A percentile compares a stretch with the other conserved stretches of the same genome.
phyloP scores from a whole-genome alignment of 1,284 basidiomycete genomes.

The Sporisorium scitamineum region DNA sequence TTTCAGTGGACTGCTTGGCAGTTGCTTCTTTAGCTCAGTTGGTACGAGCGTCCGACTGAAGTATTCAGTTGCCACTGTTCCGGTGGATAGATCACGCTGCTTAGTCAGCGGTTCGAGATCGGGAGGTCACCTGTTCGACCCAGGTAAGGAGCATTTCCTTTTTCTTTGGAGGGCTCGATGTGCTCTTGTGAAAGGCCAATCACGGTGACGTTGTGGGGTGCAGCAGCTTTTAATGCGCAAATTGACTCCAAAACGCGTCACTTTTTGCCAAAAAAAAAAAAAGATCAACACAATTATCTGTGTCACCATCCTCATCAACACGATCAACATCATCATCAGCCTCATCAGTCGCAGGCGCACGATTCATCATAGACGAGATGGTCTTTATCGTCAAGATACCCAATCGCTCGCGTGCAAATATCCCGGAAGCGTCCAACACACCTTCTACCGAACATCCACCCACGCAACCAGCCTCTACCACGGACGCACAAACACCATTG shows the following conservation, averaged over 20 bases:
- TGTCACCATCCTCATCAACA: background rate
- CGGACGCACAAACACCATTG: background rate
- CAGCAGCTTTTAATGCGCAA: background rate
- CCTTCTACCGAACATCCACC: slow-evolving; percentile 11
- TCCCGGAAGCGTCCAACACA: slow-evolving; percentile 35
- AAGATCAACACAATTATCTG: slow-evolving; percentile 5
- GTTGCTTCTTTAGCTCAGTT: slow-evolving; percentile 55
- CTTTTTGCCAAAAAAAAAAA: background rate
- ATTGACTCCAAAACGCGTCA: background rate
- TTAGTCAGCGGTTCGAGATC: too few relatives aligned
- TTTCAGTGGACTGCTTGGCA: fast-evolving
- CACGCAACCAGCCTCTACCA: background rate
- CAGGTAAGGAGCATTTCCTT: slow-evolving; percentile 50
- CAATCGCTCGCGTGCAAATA: slow-evolving; percentile 45
- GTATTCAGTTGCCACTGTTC: slow-evolving; percentile 43
- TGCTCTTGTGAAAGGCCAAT: background rate
- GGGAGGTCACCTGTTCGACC: slow-evolving; percentile 44
- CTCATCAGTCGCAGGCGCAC: background rate
- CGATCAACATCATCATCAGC: background rate
- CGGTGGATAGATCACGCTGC: too few relatives aligned
- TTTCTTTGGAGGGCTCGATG: slow-evolving; percentile 2
- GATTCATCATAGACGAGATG: slow-evolving; percentile 35
- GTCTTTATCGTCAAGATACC: slow-evolving; percentile 66
- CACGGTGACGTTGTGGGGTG: background rate
- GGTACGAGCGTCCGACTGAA: slow-evolving; percentile 61